Base-by-base conservation (phyloP, 805 yeast genomes). In the Candida railenensis region DNA sequence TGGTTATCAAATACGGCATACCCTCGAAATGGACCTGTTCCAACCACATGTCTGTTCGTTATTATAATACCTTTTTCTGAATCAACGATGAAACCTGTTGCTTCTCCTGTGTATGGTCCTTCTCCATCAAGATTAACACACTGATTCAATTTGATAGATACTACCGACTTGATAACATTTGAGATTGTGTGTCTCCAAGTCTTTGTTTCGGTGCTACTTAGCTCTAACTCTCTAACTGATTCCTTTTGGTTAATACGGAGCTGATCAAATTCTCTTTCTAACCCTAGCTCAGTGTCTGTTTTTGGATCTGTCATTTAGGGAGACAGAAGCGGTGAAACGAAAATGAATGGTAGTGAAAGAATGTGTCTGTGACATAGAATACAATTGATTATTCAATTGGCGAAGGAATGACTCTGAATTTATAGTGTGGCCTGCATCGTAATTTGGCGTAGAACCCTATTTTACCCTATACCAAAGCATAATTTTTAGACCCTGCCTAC, bases 11-110 rank as follows among this genome's bases (percentile, higher is more conserved):
- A 91, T 1, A 91, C 89, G 0, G 88, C 96, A 59, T 86, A 89
- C 0, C 97, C 97, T 30, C 83, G 78, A 63, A 91, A 90, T 1
- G 97, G 97, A 15, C 97, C 96, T 0, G 97, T 90, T 2, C 96
- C 96, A 37, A 90, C 96, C 42, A 91, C 97, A 59, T 91, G 97
- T 59, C 97, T 78, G 67, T 91, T 91, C 9, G 97, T 91, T 62
- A 91, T 73, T 50, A 91, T 89, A 48, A 90, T 80, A n/a, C 97
- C 97, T 21, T 80, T 66, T 46, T 78, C 73, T 2, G 92, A 76
- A 63, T 91, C 97, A 9, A 91, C 97, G 3, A 91, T 89, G 63
- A 91, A 91, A 2, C 97, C 97, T 0, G 97, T 89, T 14, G 97
- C 97, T 64, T 91, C 96, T 44, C 88, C 81, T 22, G 85, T 89